These are phyloP conservation scores for Porogramme epimiltina DNA, from an alignment of 1,284 basidiomycete genomes.

Conservation along the genomic window DNA sequence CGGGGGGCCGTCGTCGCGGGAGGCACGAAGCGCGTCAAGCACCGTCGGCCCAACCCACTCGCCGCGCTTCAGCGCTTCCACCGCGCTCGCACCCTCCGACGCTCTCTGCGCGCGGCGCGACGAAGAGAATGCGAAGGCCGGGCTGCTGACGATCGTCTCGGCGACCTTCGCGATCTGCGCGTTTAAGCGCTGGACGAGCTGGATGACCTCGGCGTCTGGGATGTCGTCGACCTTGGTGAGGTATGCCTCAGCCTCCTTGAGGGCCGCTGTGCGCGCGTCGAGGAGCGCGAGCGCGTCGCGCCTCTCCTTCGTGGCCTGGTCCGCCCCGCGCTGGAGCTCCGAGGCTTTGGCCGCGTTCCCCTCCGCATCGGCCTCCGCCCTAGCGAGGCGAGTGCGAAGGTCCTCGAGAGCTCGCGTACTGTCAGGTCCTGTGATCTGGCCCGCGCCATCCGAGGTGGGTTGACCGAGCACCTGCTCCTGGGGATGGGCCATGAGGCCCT, in stretches of 20 bases:
- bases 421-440: too few relatives aligned
- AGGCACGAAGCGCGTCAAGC: background rate
- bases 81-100: background rate
- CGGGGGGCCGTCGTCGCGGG: conserved; percentile 27
- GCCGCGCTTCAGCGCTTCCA: background rate
- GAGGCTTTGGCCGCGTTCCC: background rate
- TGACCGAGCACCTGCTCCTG: background rate
- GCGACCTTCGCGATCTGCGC: conserved; percentile 51
- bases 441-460: too few relatives aligned
- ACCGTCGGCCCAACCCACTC: background rate
- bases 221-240: conserved; percentile 47
- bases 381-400: background rate
- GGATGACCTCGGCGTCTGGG: conserved; percentile 49
- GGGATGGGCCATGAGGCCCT: background rate
- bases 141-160: conserved; percentile 44
- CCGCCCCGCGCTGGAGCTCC: conserved; percentile 9
- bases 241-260: conserved; percentile 47
- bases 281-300: conserved; percentile 30
- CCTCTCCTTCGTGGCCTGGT: conserved; percentile 11
- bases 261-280: conserved; percentile 42
- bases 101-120: background rate
- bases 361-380: conserved; percentile 5
- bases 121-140: background rate
- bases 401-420: background rate
- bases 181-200: conserved; percentile 47